Conservation (phyloP, 768 basidiomycete genomes). For the Dacryopinax spathularia region DNA sequence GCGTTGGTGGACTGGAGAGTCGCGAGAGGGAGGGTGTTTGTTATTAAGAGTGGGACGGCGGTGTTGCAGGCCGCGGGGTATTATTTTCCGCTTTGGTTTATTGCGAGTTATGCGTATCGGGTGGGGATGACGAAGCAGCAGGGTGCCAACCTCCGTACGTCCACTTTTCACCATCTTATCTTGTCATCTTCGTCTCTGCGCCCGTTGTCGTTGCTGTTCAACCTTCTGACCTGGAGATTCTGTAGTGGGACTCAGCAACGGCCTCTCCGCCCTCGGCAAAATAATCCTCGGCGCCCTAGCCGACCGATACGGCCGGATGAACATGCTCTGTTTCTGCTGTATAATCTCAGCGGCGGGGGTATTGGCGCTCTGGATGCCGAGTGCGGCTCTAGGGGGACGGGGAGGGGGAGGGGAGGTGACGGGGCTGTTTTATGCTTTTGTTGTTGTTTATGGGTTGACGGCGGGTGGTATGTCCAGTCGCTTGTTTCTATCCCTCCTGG, state of each 20-base stretch:
- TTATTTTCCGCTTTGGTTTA: neutral
- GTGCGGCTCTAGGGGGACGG: neutral
- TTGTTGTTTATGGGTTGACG: neutral
- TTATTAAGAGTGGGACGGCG: neutral
- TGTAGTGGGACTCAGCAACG: constrained; percentile 10
- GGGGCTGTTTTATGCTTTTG: neutral
- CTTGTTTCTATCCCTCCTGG: neutral
- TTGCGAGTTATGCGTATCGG: neutral
- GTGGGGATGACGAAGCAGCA: neutral
- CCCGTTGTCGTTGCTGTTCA: too few relatives aligned
- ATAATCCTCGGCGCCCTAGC: constrained; percentile 15
- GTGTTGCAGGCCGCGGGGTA: neutral
- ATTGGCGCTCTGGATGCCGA: constrained; percentile 14
- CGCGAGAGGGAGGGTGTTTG: neutral
- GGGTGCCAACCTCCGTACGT: neutral
- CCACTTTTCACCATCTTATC: neutral
- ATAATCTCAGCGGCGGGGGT: constrained; percentile 8
- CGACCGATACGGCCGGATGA: constrained; percentile 13
- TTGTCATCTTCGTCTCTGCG: too few relatives aligned
- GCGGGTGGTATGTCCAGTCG: neutral
- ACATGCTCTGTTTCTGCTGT: constrained; percentile 12
- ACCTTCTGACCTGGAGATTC: neutral
- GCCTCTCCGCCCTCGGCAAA: constrained; percentile 16
- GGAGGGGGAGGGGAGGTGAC: neutral
- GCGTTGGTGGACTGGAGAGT: neutral